A percentile compares a stretch with the other conserved stretches of the same genome.
These are phyloP conservation scores for Huntiella bhutanensis DNA, from an alignment of 2,329 filamentous ascomycete genomes.

Conservation along the genomic window DNA sequence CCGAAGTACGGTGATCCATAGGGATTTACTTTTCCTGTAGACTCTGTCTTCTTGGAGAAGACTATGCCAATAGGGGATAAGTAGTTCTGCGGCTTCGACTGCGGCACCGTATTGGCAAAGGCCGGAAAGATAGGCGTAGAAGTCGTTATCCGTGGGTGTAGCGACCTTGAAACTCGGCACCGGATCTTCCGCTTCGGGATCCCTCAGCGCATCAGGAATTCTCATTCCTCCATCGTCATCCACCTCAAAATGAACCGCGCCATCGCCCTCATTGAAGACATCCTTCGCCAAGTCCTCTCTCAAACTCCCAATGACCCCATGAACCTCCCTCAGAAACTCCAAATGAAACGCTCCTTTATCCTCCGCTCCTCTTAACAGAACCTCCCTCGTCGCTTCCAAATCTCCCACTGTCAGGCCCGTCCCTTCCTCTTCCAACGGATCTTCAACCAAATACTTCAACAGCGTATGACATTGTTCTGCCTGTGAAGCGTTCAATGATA, in stretches of 20 bases:
- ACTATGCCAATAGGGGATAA: slow-evolving; percentile 10
- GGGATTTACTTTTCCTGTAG: slow-evolving; percentile 15
- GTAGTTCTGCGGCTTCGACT: slow-evolving; percentile 24
- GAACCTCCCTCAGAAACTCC: slow-evolving; percentile 26
- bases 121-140: slow-evolving; percentile 27
- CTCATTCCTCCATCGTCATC: slow-evolving; percentile 12
- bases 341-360: slow-evolving; percentile 28
- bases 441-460: slow-evolving; percentile 36
- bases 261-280: slow-evolving; percentile 12
- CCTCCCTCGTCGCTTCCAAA: slow-evolving; percentile 26
- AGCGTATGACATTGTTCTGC: slow-evolving; percentile 37
- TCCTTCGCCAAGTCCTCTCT: slow-evolving; percentile 9
- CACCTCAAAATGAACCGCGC: slow-evolving; percentile 10
- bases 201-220: slow-evolving; percentile 9
- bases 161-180: not conserved
- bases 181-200: slow-evolving; percentile 7
- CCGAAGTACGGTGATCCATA: slow-evolving; percentile 33
- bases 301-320: slow-evolving; percentile 17
- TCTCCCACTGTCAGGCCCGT: slow-evolving; percentile 22
- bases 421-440: slow-evolving; percentile 18
- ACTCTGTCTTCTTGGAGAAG: slow-evolving; percentile 8
- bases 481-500: slow-evolving; percentile 45
- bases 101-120: slow-evolving; percentile 36
- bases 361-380: slow-evolving; percentile 24
- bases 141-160: slow-evolving; percentile 16